These are phyloP conservation scores for Pythium scleroteichum DNA, from an alignment of 352 stramenopile genomes.

Conservation along the genomic window DNA sequence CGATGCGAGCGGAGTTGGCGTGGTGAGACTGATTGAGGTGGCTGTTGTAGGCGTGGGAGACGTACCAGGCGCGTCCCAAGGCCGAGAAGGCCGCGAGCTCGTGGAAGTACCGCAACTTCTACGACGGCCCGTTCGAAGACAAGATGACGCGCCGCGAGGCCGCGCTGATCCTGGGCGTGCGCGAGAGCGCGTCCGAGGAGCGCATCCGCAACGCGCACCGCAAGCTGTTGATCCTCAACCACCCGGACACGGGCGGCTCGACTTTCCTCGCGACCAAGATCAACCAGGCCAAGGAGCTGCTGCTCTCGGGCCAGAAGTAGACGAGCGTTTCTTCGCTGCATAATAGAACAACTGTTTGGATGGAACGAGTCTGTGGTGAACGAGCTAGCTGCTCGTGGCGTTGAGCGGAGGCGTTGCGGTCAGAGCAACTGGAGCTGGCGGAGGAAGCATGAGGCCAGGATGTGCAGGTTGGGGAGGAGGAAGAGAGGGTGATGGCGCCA, in stretches of 20 bases:
- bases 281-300: slow-evolving; percentile 99
- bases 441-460: neutral
- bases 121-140: slow-evolving; percentile 98
- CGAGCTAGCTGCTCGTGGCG: neutral
- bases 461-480: too few relatives aligned
- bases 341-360: slow-evolving; percentile 1
- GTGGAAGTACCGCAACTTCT: slow-evolving; percentile 90
- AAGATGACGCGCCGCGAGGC: slow-evolving; percentile 99
- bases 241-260: slow-evolving; percentile 98
- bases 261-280: slow-evolving; percentile 99
- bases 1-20: slow-evolving; percentile 12
- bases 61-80: slow-evolving; percentile 77
- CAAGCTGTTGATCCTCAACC: slow-evolving; percentile 98
- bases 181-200: slow-evolving; percentile 93
- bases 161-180: slow-evolving; percentile 98
- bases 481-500: neutral
- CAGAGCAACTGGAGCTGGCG: neutral
- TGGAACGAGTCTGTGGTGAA: too few relatives aligned
- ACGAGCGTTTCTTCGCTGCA: neutral
- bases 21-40: slow-evolving; percentile 29
- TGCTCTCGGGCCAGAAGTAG: slow-evolving; percentile 64
- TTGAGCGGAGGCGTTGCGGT: neutral
- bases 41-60: slow-evolving; percentile 50
- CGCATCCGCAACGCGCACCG: slow-evolving; percentile 98
- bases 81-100: slow-evolving; percentile 47